Evolutionary conservation across 2,329 filamentous ascomycete genomes (phyloP).

Genomic region (Alternaria longipes): DNA sequence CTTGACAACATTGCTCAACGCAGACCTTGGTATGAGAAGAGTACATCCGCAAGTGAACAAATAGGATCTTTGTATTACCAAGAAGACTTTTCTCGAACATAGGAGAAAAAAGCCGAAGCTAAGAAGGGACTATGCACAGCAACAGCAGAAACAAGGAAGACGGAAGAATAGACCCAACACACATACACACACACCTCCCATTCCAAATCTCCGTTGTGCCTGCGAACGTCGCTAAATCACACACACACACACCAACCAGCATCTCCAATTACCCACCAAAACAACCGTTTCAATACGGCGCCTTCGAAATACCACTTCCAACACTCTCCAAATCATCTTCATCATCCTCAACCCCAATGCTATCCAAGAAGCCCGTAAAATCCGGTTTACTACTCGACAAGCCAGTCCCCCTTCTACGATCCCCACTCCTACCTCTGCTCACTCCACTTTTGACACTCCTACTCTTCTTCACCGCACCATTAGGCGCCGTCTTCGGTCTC

Average conservation of each 20-base stretch:
- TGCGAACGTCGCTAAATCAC: too few relatives aligned
- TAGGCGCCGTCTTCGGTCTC: slow-evolving; percentile 35
- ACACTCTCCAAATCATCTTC: slow-evolving; percentile 22
- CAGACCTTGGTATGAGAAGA: not conserved
- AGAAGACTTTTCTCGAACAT: not conserved
- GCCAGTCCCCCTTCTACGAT: slow-evolving; percentile 17
- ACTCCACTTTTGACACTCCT: slow-evolving; percentile 40
- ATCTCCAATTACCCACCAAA: too few relatives aligned
- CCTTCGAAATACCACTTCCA: slow-evolving; percentile 31
- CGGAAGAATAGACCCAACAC: not conserved
- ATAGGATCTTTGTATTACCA: not conserved
- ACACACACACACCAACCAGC: not conserved
- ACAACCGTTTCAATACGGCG: slow-evolving; percentile 35
- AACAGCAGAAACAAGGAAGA: not conserved
- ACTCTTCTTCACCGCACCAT: slow-evolving; percentile 30
- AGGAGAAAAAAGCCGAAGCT: not conserved
- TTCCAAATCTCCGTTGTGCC: not conserved
- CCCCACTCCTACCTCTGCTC: slow-evolving; percentile 31
- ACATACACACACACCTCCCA: not conserved
- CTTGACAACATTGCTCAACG: too few relatives aligned
- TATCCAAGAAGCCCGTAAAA: slow-evolving; percentile 47
- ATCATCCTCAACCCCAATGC: slow-evolving; percentile 42
- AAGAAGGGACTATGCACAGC: not conserved
- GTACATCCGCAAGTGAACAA: not conserved
- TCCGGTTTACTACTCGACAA: slow-evolving; percentile 32